These are phyloP conservation scores for Biancaea sappan DNA, from an alignment of 306 rosid species.

Conservation along the genomic window DNA sequence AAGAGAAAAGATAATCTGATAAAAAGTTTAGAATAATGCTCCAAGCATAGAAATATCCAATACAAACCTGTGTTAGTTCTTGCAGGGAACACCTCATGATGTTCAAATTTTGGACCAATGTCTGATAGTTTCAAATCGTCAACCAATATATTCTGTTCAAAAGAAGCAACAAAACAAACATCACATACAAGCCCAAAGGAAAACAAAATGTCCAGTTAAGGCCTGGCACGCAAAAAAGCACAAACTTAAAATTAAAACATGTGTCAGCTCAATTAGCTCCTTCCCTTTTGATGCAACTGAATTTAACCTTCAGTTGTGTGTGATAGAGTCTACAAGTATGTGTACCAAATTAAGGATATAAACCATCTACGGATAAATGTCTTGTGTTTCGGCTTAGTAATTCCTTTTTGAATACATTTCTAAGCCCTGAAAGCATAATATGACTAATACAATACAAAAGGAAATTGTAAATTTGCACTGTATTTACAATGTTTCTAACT, in stretches of 20 bases:
- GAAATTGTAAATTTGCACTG: not conserved
- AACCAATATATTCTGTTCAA: conserved; percentile 72
- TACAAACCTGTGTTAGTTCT: conserved; percentile 88
- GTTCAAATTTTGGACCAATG: conserved; percentile 91
- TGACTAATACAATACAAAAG: not conserved
- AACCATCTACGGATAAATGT: not conserved
- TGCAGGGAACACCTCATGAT: conserved; percentile 88
- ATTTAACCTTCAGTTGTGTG: conserved; percentile 25
- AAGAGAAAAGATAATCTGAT: not conserved
- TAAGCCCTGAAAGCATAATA: not conserved
- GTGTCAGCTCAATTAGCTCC: not conserved
- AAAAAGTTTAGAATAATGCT: conserved; percentile 17
- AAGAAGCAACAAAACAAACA: conserved; percentile 30
- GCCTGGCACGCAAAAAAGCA: not conserved
- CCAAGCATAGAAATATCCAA: conserved; percentile 24
- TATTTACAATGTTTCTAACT: not conserved
- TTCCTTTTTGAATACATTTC: conserved; percentile 31
- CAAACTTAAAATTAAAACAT: conserved; percentile 7
- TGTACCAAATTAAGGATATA: not conserved
- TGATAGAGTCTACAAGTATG: not conserved
- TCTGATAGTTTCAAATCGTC: conserved; percentile 81
- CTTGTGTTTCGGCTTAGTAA: no score
- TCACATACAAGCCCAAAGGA: conserved; percentile 1
- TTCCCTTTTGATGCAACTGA: conserved; percentile 21
- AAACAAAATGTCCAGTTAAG: conserved; percentile 4